Evolutionary conservation across 306 rosid species (phyloP), one percentile per base, ranked within the genome.

Genomic region (Dicorynia guianensis): DNA sequence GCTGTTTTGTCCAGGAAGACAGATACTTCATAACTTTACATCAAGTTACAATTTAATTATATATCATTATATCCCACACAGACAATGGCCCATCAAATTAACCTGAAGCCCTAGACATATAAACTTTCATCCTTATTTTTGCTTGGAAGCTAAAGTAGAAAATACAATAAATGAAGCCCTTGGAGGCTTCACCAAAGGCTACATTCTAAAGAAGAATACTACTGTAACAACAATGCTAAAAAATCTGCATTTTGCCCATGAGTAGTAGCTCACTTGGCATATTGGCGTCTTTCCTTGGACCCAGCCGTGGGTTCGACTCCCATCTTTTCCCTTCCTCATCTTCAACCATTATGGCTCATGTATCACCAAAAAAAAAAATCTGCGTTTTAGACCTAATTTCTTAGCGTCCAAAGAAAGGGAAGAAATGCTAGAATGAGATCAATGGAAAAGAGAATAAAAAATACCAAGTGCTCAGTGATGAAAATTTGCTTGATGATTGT

Each of bases 401-500:
- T 47, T 4, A 47, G 19, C 50, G 49, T 35, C 11, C 14, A 61
- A 60, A 50, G 35, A 70, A 70, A 70, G 3, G 30, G 30, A 25
- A 46, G 10, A n/a, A 36, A 55, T 6, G 17, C n/a, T 17, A 64
- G 48, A 20, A 82, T 52, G 14, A 53, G 42, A 78, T 12, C 39
- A 46, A 71, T 13, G 57, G 13, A n/a, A 35, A 59, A 19, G 20
- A 12, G 61, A 59, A 0, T 38, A 12, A 43, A 52, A 5, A 63
- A 58, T 72, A 84, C 85, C 82, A 71, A 4, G 20, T 3, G 33
- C 6, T 77, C 74, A 62, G 57, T 53, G 76, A 50, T 80, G 17
- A 7, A 17, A 25, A 49, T 40, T 30, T 54, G 25, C 71, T 25
- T 56, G 65, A 72, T 68, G 76, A 84, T 15, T 39, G 46, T 13